phyloP scores from a whole-genome alignment of 2,329 filamentous ascomycete genomes.

The Metarhizium sp. region DNA sequence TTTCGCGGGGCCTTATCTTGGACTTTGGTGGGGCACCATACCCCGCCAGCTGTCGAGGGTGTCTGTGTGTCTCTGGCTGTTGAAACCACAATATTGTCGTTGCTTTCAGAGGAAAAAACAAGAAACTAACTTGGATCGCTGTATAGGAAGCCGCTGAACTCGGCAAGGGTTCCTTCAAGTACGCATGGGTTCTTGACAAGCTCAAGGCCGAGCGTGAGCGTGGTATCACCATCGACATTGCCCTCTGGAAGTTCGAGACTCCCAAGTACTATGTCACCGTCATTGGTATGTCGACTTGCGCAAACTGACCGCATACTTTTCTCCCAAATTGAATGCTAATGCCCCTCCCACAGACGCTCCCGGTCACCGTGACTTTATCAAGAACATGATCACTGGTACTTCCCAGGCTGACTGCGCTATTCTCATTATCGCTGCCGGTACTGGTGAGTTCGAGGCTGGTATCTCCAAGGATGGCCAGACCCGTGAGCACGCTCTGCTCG shows the following conservation, averaged over 20 bases:
- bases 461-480: conserved; percentile 99
- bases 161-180: conserved; percentile 99
- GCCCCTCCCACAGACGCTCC: conserved; percentile 60
- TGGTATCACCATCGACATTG: conserved; percentile 99
- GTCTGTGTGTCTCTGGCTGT: background rate
- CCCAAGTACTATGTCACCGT: conserved; percentile 96
- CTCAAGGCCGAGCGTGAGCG: conserved; percentile 97
- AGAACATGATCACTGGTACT: conserved; percentile 99
- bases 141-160: conserved; percentile 92
- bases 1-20: conserved; percentile 7
- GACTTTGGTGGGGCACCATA: conserved; percentile 11
- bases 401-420: conserved; percentile 99
- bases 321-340: background rate
- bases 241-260: conserved; percentile 99
- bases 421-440: conserved; percentile 99
- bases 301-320: background rate
- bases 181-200: conserved; percentile 99
- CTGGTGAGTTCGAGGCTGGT: conserved; percentile 99
- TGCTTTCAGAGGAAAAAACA: background rate
- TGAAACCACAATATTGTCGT: background rate
- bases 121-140: conserved; percentile 8
- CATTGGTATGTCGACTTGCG: conserved; percentile 61
- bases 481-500: conserved; percentile 99
- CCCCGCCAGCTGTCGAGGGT: background rate
- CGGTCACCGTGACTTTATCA: conserved; percentile 99